Base-by-base conservation (phyloP, 495 filamentous ascomycete genomes). In the Rhypophila decipiens region DNA sequence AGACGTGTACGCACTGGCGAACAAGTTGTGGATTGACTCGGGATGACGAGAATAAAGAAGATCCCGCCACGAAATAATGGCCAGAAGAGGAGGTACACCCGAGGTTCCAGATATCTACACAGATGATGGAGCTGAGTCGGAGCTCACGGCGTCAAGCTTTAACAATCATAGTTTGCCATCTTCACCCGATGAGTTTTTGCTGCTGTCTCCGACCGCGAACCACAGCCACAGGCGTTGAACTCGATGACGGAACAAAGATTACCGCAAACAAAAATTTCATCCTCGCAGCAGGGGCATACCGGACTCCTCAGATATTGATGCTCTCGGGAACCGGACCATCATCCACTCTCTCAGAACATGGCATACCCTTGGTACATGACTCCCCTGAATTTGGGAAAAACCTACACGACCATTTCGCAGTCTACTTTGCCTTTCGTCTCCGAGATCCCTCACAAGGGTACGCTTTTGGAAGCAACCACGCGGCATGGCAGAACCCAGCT, bases 301-400 rank as follows among this genome's bases (percentile, higher is more conserved):
- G 72, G 41, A 70, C 72, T 33, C 76, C 76, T 0, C 70, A 77
- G 42, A 59, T 80, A 3, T 60, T 80, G 5, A 73, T 63, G 54
- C 61, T 69, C 12, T 66, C 58, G 49, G 66, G 66, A 17, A 58
- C 67, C 18, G 65, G 64, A 0, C 61, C 63, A 5, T 54, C 56
- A 5, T 29, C 55, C 27, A 58, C 65, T 37, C 54, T 67, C 2
- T 24, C 51, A 22, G 57, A 62, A 31, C 29, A 56, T 29, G 71
- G 68, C 5, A 77, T 80, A 29, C 51, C 62, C 18, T 60, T 70
- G 24, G 52, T 65, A 13, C 61, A 73, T 10, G 58, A 77, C 35
- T 54, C 68, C 2, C 73, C 75, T 4, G 74, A 74, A 0, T 76
- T 80, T 1, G 76, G 76, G 1, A 69, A 72, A 51, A 77, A 74